Conservation (phyloP, 2,329 filamentous ascomycete species). For the Colletotrichum scovillei region DNA sequence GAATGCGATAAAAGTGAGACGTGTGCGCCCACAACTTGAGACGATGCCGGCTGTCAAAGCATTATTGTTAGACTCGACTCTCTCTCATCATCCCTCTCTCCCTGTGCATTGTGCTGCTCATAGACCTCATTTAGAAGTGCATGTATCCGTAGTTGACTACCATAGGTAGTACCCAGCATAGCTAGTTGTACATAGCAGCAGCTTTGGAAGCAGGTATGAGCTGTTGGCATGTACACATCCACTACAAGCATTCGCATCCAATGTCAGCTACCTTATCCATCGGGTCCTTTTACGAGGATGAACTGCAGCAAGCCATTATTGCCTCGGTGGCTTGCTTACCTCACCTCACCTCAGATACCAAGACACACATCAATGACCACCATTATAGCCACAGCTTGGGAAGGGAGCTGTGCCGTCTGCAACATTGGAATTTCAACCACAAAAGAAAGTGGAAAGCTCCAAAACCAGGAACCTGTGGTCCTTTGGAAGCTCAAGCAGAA, state of each 20-base stretch:
- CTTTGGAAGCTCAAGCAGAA: no score
- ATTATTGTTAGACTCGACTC: slow-evolving; percentile 21
- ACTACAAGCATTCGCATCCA: neutral
- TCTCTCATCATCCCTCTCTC: slow-evolving; percentile 28
- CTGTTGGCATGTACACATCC: neutral
- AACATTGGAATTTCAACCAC: neutral
- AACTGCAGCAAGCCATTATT: slow-evolving; percentile 1
- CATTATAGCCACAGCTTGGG: neutral
- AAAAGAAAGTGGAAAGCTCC: neutral
- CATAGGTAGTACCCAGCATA: neutral
- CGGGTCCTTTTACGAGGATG: neutral
- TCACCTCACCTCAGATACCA: neutral
- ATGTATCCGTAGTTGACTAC: neutral
- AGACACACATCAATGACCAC: neutral
- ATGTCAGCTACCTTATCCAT: slow-evolving; percentile 9
- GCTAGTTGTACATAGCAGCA: neutral
- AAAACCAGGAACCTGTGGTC: no score
- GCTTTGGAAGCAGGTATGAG: neutral
- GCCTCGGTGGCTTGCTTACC: neutral
- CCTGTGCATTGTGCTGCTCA: neutral
- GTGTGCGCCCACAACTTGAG: neutral
- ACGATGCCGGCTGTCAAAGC: neutral
- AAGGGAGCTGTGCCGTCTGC: neutral
- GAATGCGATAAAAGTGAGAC: slow-evolving; percentile 24
- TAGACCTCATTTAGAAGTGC: neutral